Evolutionary conservation across 352 stramenopile species (phyloP), one percentile per base, ranked within the genome.

Genomic region (Phytophthora brassicae): DNA sequence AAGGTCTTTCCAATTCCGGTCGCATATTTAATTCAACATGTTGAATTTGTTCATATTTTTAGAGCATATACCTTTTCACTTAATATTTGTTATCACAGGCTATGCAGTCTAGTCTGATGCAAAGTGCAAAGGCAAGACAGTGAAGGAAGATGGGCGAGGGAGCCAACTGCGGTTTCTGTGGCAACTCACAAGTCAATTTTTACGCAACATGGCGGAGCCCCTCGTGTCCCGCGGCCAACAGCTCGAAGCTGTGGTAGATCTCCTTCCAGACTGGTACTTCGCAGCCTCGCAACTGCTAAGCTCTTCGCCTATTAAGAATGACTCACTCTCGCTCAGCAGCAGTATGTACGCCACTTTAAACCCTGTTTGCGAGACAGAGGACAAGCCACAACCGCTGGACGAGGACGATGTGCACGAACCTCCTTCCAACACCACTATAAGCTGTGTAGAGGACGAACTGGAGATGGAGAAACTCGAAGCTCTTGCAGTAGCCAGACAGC

Each of bases 251-350:
- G 83, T 72, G 9, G 77, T 92, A 12, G 82, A 92, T 43, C 81
- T 71, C 62, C 62, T 92, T 22, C 79, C 82, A 1, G 66, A 76
- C 24, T 89, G 78, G 78, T 89, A 86, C 57, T 90, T 92, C 61
- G 77, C 59, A 41, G 75, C 55, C 55, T 46, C 58, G 26, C 35
- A 55, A 14, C 45, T 59, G 14, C 46, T 69, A 0, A 58, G 19
- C 51, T 61, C 49, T 41, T 65, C 39, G 47, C 64, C 59, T 26
- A 50, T 70, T n/a, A 67, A 67, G 35, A 44, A 42, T 26, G 47
- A 41, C 38, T 14, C 36, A 9, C 36, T 43, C 36, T 9, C 36
- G 13, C 36, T 43, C 41, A 51, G 49, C 22, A 43, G 29, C 24
- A 64, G 41, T 45, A 28, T 67, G 16, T 58, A 73, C 62, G 63